Base-by-base conservation (phyloP, 1,139 yeast species). In the Diutina rugosa region DNA sequence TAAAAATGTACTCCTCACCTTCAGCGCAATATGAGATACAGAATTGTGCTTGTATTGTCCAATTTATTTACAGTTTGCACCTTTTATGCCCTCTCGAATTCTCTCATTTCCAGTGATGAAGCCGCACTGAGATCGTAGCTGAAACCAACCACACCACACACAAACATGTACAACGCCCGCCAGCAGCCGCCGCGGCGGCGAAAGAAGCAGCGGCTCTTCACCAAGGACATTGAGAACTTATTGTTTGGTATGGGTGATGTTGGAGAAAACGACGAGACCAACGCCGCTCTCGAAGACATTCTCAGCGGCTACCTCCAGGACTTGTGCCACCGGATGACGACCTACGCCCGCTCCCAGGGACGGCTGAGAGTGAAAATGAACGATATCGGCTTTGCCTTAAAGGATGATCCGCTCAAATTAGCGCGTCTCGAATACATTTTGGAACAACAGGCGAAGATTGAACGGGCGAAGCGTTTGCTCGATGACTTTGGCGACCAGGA, bases 221-320 rank as follows among this genome's bases (percentile, higher is more conserved):
- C 83, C 35, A 81, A 78, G 56, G 90, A 85, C 63, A 83, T 87
- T 38, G 87, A 86, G 62, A 82, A 90, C 10, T 72, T 91, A 54
- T 72, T 91, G 58, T 91, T 84, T 65, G 91, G 97, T 0, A 83
- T 85, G 66, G 98, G 98, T 0, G 98, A 91, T 65, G 87, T 85
- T 1, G 80, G 87, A 2, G 82, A 84, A 54, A 95, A 96, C 2
- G 85, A 85, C 44, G 86, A 87, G 57, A 87, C 96, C 0, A 84
- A 89, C 1, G 85, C 84, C 57, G 82, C 88, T 5, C 69, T 91
- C 28, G 98, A 91, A 64, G 98, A 91, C 62, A 77, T 88, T n/a
- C 77, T 91, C 16, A 81, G 86, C 38, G 89, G 86, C 58, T 91
- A 86, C 65, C 72, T 91, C 54, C 79, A 84, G 5, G 91, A 87